Percentiles rank a stretch among this genome's conserved stretches.
These are phyloP conservation scores for Monilinia fructicola DNA, from an alignment of 2,329 filamentous ascomycete species.

Conservation along the genomic window DNA sequence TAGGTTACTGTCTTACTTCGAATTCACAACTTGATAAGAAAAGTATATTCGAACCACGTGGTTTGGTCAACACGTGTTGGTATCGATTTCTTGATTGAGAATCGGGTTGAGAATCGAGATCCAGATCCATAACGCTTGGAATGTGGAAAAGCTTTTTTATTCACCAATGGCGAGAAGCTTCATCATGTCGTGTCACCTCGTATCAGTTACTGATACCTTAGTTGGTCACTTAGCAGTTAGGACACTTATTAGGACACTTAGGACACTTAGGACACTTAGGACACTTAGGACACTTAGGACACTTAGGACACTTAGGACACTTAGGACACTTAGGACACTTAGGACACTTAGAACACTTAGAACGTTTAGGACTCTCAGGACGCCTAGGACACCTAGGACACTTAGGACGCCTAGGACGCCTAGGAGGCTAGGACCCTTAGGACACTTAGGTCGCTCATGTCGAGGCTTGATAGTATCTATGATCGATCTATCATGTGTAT, in stretches of 20 bases:
- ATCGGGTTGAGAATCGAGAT: neutral
- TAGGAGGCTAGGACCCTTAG: no score
- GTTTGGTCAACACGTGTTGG: conserved; percentile 15
- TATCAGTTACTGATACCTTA: neutral
- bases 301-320: no score
- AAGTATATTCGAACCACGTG: neutral
- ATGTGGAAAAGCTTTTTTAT: neutral
- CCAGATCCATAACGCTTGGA: neutral
- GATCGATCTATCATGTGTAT: neutral
- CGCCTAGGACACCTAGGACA: no score
- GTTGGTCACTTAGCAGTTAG: neutral
- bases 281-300: no score
- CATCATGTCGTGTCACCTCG: neutral
- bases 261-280: no score
- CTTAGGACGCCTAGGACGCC: no score
- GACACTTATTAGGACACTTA: no score
- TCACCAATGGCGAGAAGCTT: neutral
- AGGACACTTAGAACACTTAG: no score
- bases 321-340: no score
- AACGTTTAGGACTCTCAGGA: no score
- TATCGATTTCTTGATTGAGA: neutral
- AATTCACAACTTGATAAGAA: neutral
- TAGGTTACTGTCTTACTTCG: neutral
- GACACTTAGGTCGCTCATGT: neutral
- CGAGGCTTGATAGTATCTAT: neutral